Percentiles rank a stretch among this genome's conserved stretches.
These are phyloP conservation scores for Penicillium lividum DNA, from an alignment of 495 filamentous ascomycete genomes.

Conservation along the genomic window DNA sequence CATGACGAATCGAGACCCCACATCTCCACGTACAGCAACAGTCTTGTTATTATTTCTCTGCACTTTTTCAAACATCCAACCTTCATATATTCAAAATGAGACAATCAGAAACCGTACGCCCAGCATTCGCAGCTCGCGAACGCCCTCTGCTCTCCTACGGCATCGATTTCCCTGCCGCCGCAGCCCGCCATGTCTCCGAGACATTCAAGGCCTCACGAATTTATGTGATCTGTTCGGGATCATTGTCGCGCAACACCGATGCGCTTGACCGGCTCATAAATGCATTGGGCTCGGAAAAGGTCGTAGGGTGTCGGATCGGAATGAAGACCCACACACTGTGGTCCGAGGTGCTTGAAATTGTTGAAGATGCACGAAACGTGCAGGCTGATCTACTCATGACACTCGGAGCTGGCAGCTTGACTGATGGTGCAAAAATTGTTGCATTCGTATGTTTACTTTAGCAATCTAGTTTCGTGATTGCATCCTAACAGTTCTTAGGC, in stretches of 20 bases:
- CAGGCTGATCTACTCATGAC: constrained; percentile 60
- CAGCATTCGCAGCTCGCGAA: constrained; percentile 39
- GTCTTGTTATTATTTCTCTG: background rate
- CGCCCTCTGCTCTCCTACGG: constrained; percentile 52
- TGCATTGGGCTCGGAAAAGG: constrained; percentile 43
- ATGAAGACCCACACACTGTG: constrained; percentile 62
- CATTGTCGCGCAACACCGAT: constrained; percentile 56
- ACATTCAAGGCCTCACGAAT: constrained; percentile 55
- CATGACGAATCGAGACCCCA: constrained; percentile 7
- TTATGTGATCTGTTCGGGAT: constrained; percentile 62
- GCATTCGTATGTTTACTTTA: constrained; percentile 41
- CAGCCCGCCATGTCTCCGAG: constrained; percentile 47
- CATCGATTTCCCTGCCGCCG: constrained; percentile 51
- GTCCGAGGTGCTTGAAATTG: constrained; percentile 59
- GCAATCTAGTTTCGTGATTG: background rate
- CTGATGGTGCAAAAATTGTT: constrained; percentile 62
- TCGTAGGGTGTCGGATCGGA: constrained; percentile 55
- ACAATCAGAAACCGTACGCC: constrained; percentile 36
- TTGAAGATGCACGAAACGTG: constrained; percentile 45
- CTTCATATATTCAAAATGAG: background rate
- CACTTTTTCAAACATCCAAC: background rate
- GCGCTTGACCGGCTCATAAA: constrained; percentile 43
- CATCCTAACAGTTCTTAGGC: constrained; percentile 25
- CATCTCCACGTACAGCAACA: constrained; percentile 21
- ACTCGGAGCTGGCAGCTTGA: constrained; percentile 61